Conservation (phyloP, 2,329 filamentous ascomycete genomes). For the Colletotrichum cuscutae region DNA sequence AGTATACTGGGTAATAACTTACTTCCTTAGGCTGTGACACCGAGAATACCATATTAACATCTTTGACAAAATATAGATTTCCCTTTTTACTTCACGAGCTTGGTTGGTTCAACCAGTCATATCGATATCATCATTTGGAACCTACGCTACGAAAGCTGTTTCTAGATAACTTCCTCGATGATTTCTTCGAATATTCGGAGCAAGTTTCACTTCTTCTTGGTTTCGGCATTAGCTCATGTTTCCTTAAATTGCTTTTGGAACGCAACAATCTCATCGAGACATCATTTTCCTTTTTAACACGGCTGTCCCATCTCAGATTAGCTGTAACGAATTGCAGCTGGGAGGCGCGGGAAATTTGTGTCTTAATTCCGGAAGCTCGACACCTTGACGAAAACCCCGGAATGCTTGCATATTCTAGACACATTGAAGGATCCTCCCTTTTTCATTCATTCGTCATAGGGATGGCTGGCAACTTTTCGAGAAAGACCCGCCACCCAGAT, state of each 20-base stretch:
- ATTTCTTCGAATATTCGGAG: fast-evolving
- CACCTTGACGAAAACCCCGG: fast-evolving
- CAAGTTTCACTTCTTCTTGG: fast-evolving
- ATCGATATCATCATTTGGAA: neutral
- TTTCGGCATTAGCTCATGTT: neutral
- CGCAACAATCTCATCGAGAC: neutral
- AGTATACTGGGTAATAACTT: too few relatives aligned
- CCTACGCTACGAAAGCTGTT: neutral
- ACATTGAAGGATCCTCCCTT: fast-evolving
- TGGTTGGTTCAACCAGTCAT: fast-evolving
- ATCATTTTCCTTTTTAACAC: neutral
- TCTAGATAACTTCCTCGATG: neutral
- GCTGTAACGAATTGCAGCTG: neutral
- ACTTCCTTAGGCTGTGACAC: too few relatives aligned
- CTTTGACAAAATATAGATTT: neutral
- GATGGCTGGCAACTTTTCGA: neutral
- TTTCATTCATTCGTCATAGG: neutral
- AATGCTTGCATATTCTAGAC: neutral
- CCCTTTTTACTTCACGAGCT: neutral
- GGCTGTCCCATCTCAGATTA: neutral
- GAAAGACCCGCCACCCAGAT: too few relatives aligned
- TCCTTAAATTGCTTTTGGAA: neutral
- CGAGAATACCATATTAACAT: too few relatives aligned
- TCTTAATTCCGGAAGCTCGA: neutral
- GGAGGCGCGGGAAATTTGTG: neutral